phyloP scores from a whole-genome alignment of 345 rosid genomes.

The Linum usitatissimum region DNA sequence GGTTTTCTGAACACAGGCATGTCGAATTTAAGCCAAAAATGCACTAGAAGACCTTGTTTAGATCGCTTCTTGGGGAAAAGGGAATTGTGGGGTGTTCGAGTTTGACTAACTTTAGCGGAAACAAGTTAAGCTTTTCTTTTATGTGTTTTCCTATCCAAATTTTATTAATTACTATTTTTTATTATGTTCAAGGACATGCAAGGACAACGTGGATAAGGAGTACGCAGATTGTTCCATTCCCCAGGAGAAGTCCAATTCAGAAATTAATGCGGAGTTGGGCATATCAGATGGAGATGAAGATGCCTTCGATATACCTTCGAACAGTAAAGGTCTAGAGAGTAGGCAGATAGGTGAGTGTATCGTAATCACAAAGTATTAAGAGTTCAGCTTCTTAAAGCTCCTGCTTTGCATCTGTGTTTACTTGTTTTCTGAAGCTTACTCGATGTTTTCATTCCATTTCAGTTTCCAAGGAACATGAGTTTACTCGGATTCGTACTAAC shows the following conservation, averaged over 20 bases:
- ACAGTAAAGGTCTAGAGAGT: slow-evolving; percentile 37
- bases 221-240: slow-evolving; percentile 70
- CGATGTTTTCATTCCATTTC: slow-evolving; percentile 17
- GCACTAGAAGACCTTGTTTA: not conserved
- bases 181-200: slow-evolving; percentile 50
- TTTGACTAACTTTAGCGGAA: too few relatives aligned
- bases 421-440: slow-evolving; percentile 10
- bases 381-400: slow-evolving; percentile 6
- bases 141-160: not conserved
- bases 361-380: slow-evolving; percentile 1
- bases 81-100: too few relatives aligned
- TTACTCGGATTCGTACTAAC: slow-evolving; percentile 56
- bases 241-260: slow-evolving; percentile 93
- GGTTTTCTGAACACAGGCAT: not conserved
- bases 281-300: slow-evolving; percentile 86
- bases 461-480: slow-evolving; percentile 49
- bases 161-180: not conserved
- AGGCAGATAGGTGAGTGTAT: slow-evolving; percentile 41
- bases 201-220: slow-evolving; percentile 54
- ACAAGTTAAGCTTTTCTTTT: not conserved
- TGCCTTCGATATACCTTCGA: slow-evolving; percentile 38
- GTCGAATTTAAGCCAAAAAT: not conserved
- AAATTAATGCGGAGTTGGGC: slow-evolving; percentile 87
- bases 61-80: too few relatives aligned
- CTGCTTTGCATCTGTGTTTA: slow-evolving; percentile 3